Base-by-base conservation (phyloP, 306 rosid genomes). In the Carpinus fangiana region DNA sequence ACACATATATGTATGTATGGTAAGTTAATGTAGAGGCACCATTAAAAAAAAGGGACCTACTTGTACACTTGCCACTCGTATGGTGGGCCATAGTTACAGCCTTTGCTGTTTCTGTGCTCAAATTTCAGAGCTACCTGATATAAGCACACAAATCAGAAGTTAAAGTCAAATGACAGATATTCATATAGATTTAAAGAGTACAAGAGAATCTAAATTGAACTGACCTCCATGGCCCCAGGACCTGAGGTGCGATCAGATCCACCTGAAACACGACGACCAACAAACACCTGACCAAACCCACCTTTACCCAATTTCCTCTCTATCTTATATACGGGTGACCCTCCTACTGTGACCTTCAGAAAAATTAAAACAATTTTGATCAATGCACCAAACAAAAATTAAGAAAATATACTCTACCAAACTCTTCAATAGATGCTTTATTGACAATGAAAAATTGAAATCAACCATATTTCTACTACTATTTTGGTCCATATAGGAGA, bases 21-120 rank as follows among this genome's bases (percentile, higher is more conserved):
- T 4, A 66, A 38, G 69, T 52, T 57, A 65, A 60, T 59, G 34
- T 75, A 55, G 45, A 67, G 70, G 17, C 8, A 7, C 21, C 38
- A 26, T 21, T 50, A 61, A 70, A 17, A 56, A 56, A 48, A 8
- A 55, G 18, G 20, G n/a, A 86, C 96, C 48, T 85, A 94, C 98
- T 89, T 92, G 95, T 94, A 94, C 64, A 94, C 98, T 88, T 92
- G 98, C 98, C 98, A 94, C 90, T 94, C 98, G 17, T 92, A 90
- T 2, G 98, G 98, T 82, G 97, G 97, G 20, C 98, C 96, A 70
- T 90, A 88, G 78, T 87, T 92, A 83, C 98, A 94, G 62, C 98
- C 98, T 86, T 94, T 92, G 86, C 98, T 94, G 72, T 92, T 94
- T 85, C 94, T 90, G 74, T 94, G 98, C 84, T 94, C 98, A 81